Percentiles rank a stretch among this genome's conserved stretches.
Evolutionary conservation across 441 rosid species (phyloP).

Genomic region (Erodium texanum): DNA sequence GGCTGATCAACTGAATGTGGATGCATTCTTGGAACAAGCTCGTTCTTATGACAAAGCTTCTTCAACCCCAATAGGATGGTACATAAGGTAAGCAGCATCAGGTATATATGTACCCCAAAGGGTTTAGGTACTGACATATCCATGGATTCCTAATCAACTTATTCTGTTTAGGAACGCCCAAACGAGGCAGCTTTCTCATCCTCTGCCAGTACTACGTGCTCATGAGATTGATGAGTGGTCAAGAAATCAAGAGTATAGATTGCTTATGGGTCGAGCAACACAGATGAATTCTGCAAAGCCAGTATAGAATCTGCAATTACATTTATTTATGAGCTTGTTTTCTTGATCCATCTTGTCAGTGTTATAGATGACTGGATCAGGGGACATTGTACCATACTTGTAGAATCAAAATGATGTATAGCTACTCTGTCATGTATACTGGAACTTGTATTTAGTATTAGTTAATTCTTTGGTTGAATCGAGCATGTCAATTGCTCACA

Average conservation of each 20-base stretch:
- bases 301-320: too few relatives aligned
- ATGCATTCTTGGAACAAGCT: constrained; percentile 94
- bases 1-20: constrained; percentile 88
- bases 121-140: constrained; percentile 9
- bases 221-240: constrained; percentile 97
- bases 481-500: too few relatives aligned
- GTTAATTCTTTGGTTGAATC: too few relatives aligned
- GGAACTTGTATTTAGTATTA: too few relatives aligned
- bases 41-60: constrained; percentile 91
- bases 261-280: constrained; percentile 53
- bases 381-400: too few relatives aligned
- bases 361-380: too few relatives aligned
- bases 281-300: constrained; percentile 28
- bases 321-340: too few relatives aligned
- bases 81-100: constrained; percentile 54
- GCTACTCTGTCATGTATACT: too few relatives aligned
- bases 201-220: constrained; percentile 92
- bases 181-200: constrained; percentile 88
- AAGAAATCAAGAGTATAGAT: constrained; percentile 58
- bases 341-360: too few relatives aligned
- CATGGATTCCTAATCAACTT: constrained; percentile 19
- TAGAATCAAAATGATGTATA: too few relatives aligned
- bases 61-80: constrained; percentile 82
- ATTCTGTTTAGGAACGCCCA: constrained; percentile 71
- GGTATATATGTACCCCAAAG: neutral